Evolutionary conservation across 768 basidiomycete genomes (phyloP).

Genomic region (Tricholoma saponaceum): DNA sequence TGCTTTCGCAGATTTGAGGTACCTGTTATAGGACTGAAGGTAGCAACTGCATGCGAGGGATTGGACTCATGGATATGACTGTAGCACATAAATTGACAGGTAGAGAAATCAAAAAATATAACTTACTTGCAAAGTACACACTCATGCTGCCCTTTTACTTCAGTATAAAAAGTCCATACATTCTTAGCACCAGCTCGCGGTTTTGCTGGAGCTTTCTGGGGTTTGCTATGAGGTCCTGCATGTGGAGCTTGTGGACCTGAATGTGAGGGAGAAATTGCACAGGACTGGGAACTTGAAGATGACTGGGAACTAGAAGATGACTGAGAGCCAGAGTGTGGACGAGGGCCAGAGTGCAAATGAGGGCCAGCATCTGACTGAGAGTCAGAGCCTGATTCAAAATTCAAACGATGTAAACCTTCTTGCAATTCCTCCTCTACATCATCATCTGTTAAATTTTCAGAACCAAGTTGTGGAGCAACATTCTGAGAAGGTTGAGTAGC

Average conservation of each 20-base stretch:
- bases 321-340: neutral
- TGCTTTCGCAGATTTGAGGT: too few species aligned
- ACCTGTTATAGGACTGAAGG: too few species aligned
- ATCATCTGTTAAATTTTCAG: neutral
- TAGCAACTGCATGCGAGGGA: too few species aligned
- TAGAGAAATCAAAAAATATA: too few species aligned
- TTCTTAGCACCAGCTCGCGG: neutral
- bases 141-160: too few species aligned
- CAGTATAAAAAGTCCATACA: too few species aligned
- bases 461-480: neutral
- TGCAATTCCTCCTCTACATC: neutral
- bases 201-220: neutral
- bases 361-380: too few species aligned
- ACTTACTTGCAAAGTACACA: too few species aligned
- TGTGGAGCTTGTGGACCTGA: neutral
- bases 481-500: neutral
- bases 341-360: too few species aligned
- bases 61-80: too few species aligned
- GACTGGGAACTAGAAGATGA: too few species aligned
- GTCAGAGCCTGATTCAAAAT: neutral
- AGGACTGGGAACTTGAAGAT: neutral
- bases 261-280: neutral
- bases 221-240: neutral
- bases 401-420: neutral
- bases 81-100: too few species aligned